Evolutionary conservation across 495 filamentous ascomycete species (phyloP).

Genomic region (Annulohypoxylon moriforme): DNA sequence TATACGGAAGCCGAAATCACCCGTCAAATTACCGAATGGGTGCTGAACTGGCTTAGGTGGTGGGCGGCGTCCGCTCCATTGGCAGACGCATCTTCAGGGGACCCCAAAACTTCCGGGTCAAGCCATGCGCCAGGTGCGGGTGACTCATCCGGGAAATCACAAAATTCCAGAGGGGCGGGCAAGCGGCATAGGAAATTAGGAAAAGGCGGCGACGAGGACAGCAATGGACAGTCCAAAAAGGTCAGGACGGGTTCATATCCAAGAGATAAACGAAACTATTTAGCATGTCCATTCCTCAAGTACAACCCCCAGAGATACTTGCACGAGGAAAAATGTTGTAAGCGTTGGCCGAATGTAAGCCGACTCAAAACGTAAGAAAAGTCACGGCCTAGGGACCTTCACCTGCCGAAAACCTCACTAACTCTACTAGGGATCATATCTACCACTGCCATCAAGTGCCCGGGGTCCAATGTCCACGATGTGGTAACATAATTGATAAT

Average conservation of each 20-base stretch:
- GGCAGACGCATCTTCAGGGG: background rate
- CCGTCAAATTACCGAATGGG: background rate
- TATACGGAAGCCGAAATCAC: background rate
- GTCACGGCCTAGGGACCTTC: background rate
- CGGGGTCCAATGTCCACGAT: background rate
- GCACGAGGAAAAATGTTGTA: background rate
- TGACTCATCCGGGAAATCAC: background rate
- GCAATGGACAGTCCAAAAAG: background rate
- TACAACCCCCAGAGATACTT: background rate
- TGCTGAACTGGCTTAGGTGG: background rate
- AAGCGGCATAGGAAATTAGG: background rate
- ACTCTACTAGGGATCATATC: background rate
- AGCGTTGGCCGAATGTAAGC: background rate
- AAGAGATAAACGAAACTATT: background rate
- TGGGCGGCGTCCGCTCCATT: background rate
- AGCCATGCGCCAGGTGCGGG: background rate
- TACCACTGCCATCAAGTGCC: background rate
- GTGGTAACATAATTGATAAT: background rate
- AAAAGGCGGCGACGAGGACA: background rate
- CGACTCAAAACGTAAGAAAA: slow-evolving; percentile 11
- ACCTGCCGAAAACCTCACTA: background rate
- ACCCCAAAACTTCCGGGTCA: background rate
- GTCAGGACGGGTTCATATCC: background rate
- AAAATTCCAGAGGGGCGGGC: background rate
- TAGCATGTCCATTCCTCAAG: slow-evolving; percentile 13